phyloP scores from a whole-genome alignment of 257 asterid genomes.

The Prunella vulgaris region DNA sequence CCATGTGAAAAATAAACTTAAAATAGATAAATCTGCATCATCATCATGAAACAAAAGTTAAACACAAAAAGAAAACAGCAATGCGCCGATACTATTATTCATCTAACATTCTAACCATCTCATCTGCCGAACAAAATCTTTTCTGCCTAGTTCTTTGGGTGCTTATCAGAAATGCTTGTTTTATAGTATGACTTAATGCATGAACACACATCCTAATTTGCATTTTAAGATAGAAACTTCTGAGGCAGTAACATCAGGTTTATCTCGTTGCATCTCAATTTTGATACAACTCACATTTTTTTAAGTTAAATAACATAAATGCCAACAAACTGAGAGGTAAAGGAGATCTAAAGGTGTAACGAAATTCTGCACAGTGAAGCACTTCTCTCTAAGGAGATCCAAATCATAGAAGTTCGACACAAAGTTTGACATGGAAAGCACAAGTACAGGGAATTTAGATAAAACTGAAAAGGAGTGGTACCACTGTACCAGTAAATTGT shows the following conservation, averaged over 20 bases:
- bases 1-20: background rate
- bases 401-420: background rate
- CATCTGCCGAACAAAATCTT: constrained; percentile 4
- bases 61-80: background rate
- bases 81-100: background rate
- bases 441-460: background rate
- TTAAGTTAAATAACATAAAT: background rate
- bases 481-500: background rate
- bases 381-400: background rate
- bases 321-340: background rate
- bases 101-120: too few relatives aligned
- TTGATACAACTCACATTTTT: background rate
- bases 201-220: background rate
- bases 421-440: background rate
- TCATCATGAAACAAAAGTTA: background rate
- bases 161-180: background rate
- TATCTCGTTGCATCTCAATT: too few relatives aligned
- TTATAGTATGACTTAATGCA: background rate
- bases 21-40: background rate
- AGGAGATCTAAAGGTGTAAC: background rate
- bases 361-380: background rate
- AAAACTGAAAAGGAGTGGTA: constrained; percentile 1
- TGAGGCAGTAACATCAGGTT: too few relatives aligned
- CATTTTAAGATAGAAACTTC: too few relatives aligned
- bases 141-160: background rate